Evolutionary conservation across 495 filamentous ascomycete genomes (phyloP).

Genomic region (Penicillium paxilli): DNA sequence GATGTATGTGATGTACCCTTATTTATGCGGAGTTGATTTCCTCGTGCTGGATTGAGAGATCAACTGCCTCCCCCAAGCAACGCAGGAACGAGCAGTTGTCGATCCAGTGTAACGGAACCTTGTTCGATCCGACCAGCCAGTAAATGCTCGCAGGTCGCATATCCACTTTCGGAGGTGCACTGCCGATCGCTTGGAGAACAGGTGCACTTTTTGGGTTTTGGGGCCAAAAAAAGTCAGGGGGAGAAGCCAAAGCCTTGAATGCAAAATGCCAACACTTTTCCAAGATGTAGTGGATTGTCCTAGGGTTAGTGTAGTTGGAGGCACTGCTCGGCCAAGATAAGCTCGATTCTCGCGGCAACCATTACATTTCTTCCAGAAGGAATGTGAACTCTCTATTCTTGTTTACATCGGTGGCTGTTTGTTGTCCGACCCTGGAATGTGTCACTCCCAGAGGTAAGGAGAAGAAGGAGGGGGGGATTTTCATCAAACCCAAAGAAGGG

Average conservation of each 20-base stretch:
- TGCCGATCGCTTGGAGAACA: neutral
- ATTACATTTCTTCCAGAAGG: conserved; percentile 4
- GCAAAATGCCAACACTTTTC: too few species aligned
- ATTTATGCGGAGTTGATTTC: neutral
- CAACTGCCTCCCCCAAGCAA: neutral
- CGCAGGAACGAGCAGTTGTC: conserved; percentile 6
- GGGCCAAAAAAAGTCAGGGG: neutral
- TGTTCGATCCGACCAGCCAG: neutral
- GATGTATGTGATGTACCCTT: too few species aligned
- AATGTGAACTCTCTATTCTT: conserved; percentile 5
- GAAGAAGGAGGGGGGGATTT: neutral
- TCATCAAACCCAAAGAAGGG: neutral
- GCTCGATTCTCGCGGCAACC: conserved; percentile 1
- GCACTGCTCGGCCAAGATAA: neutral
- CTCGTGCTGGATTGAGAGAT: neutral
- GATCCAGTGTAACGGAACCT: conserved; percentile 5
- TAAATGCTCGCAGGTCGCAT: neutral
- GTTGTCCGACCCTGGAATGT: neutral
- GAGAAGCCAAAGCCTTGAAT: too few species aligned
- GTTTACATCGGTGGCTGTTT: conserved; percentile 4
- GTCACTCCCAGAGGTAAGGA: conserved; percentile 1
- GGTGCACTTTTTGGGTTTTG: neutral
- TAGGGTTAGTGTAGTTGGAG: too few species aligned
- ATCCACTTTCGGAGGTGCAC: neutral
- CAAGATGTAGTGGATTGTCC: too few species aligned